phyloP scores from a whole-genome alignment of 2,329 filamentous ascomycete genomes.

The Fusarium graminum region DNA sequence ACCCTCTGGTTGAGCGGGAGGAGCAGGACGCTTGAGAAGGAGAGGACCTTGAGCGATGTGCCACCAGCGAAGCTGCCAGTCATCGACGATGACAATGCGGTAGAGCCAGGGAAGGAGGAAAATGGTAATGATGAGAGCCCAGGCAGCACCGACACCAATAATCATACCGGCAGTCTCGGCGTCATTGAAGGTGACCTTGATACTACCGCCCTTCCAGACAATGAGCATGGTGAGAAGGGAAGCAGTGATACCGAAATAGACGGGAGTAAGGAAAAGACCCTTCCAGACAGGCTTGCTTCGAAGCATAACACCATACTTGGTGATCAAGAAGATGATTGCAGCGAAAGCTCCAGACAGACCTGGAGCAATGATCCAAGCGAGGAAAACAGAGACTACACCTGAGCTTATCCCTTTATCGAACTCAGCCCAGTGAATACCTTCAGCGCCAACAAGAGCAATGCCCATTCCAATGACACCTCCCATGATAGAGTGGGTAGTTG shows the following conservation, averaged over 20 bases:
- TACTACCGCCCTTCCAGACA: slow-evolving; percentile 66
- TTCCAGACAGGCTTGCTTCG: slow-evolving; percentile 66
- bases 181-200: slow-evolving; percentile 55
- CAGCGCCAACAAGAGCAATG: slow-evolving; percentile 65
- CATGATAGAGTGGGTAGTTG: slow-evolving; percentile 72
- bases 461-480: slow-evolving; percentile 72
- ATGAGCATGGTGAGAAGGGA: slow-evolving; percentile 71
- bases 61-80: slow-evolving; percentile 71
- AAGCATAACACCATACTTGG: slow-evolving; percentile 70
- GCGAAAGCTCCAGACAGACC: slow-evolving; percentile 67
- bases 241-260: slow-evolving; percentile 70
- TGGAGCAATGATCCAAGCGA: slow-evolving; percentile 73
- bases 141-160: slow-evolving; percentile 65
- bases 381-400: slow-evolving; percentile 67
- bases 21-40: slow-evolving; percentile 60
- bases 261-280: slow-evolving; percentile 65
- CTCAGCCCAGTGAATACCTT: slow-evolving; percentile 68
- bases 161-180: slow-evolving; percentile 66
- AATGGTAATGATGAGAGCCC: slow-evolving; percentile 60
- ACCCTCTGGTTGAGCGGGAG: slow-evolving; percentile 74
- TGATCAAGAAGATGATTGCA: slow-evolving; percentile 68
- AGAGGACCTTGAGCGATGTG: slow-evolving; percentile 67
- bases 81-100: slow-evolving; percentile 68
- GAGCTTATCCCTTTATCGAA: slow-evolving; percentile 55
- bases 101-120: slow-evolving; percentile 73